Base-by-base conservation (phyloP, 768 basidiomycete genomes). In the Mycena capillaripes region DNA sequence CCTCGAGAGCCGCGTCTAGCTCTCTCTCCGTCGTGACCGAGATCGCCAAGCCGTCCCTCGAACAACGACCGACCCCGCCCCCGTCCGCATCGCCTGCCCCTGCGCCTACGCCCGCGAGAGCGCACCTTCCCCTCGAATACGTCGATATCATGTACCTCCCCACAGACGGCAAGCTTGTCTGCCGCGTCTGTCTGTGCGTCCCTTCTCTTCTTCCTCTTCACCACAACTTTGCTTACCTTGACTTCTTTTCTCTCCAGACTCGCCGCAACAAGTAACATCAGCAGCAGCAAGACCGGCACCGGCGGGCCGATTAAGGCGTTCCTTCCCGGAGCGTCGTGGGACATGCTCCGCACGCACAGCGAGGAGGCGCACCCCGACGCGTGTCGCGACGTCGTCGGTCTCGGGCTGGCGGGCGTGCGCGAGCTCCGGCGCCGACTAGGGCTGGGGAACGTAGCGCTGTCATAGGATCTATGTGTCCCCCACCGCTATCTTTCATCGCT, bases 61-160 rank as follows among this genome's bases (percentile, higher is more conserved):
- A 50, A 10, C 27, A 44, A 4, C 53, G 44, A 21, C 59, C 40
- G 27, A 5, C 57, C 38, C 30, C 70, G 21, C 30, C 66, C 2
- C 58, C 63, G 23, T 38, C 65, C 10, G 42, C 38, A 1, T 34
- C 40, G 9, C 66, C 36, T 9, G 12, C 38, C 6, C 66, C 46
- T 16, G 12, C 40, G 9, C 66, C 36, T 9, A 7, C 38, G 9
- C 66, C 46, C 10, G 12, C 65, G 23, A 60, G 25, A 4, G 53
- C 55, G 27, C 76, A 64, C 14, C 63, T 78, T 6, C 77, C 78
- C 5, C 77, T 83, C 50, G 64, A 77, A 10, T 82, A 83, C 62
- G 79, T 84, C 25, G 84, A 86, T 70, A 74, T 86, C 48, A 84
- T 86, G 82, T 86, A 83, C 65, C 60, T 80, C 30, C 77, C 79